These are phyloP conservation scores for Globisporangium megalacanthum DNA, from an alignment of 352 stramenopile genomes.

Conservation along the genomic window DNA sequence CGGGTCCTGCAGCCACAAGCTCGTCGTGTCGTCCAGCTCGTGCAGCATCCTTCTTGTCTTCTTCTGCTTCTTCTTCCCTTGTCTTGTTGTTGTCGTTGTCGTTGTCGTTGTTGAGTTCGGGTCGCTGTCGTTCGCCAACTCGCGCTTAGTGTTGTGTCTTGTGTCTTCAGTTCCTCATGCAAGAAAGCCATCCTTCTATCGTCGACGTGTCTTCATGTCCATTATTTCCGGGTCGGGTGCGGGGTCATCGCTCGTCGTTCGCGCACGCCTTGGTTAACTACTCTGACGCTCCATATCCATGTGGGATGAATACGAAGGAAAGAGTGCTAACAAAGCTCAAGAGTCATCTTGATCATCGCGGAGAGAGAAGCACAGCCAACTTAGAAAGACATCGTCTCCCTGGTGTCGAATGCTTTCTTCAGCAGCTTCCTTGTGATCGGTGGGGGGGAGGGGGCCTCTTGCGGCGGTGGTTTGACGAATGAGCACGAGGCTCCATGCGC, in stretches of 20 bases:
- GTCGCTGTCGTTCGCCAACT: conserved; percentile 7
- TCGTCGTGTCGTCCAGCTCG: conserved; percentile 49
- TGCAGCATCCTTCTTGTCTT: conserved; percentile 48
- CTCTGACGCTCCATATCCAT: conserved; percentile 46
- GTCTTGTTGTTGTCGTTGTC: conserved; percentile 1
- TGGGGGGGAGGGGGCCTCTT: conserved; percentile 53
- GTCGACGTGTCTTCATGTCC: conserved; percentile 49
- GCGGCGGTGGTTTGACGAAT: conserved; percentile 71
- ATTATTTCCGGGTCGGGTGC: conserved; percentile 58
- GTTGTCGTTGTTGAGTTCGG: conserved; percentile 23
- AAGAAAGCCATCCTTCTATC: conserved; percentile 81
- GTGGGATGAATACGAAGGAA: conserved; percentile 46
- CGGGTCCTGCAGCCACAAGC: conserved; percentile 48
- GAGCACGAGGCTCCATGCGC: conserved; percentile 3
- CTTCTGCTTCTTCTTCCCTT: conserved; percentile 11
- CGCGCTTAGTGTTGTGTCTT: conserved; percentile 30
- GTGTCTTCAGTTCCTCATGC: conserved; percentile 70
- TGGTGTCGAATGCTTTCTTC: conserved; percentile 65
- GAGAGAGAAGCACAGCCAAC: conserved; percentile 55
- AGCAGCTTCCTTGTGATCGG: conserved; percentile 57
- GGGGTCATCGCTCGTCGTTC: conserved; percentile 19
- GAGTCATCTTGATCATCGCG: conserved; percentile 73
- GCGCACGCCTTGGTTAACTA: conserved; percentile 35
- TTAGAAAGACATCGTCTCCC: conserved; percentile 89
- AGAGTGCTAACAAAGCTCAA: conserved; percentile 58